phyloP scores from a whole-genome alignment of 345 rosid genomes.

The Arabidopsis thaliana region TAIR10.1 NC_003076.8:20903001-20903500 shows the following conservation, averaged over 20 bases:
- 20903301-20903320: slow-evolving; percentile 74
- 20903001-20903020: slow-evolving; percentile 12
- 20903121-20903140: slow-evolving; percentile 76
- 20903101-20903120: slow-evolving; percentile 99
- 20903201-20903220: not conserved
- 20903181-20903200: slow-evolving; percentile 54
- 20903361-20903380: not conserved
- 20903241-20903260: slow-evolving; percentile 22
- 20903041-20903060: not conserved
- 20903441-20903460: slow-evolving; percentile 81
- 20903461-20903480: slow-evolving; percentile 91
- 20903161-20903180: slow-evolving; percentile 56
- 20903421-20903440: slow-evolving; percentile 65
- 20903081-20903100: slow-evolving; percentile 77
- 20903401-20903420: slow-evolving; percentile 71
- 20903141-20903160: slow-evolving; percentile 48
- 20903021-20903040: slow-evolving; percentile 4
- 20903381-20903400: slow-evolving; percentile 7
- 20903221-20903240: slow-evolving; percentile 9
- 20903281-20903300: slow-evolving; percentile 83
- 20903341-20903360: not conserved
- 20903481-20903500: slow-evolving; percentile 94
- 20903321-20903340: slow-evolving; percentile 55
- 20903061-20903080: slow-evolving; percentile 85
- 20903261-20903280: slow-evolving; percentile 57